Conservation (phyloP, 2,329 filamentous ascomycete genomes). For the Fusarium bactridioides region DNA sequence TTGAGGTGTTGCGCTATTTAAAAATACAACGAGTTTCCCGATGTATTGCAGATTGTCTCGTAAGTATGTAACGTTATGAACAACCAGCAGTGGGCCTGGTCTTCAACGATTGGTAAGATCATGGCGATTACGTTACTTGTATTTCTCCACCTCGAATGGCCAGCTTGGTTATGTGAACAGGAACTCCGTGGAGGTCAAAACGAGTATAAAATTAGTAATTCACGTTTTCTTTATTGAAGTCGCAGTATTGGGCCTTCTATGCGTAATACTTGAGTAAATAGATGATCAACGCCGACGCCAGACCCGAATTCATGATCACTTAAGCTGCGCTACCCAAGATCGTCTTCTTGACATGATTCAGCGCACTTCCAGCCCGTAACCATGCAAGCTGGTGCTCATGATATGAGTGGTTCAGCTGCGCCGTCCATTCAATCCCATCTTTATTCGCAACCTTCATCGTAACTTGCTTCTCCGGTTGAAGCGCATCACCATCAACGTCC, state of each 20-base stretch:
- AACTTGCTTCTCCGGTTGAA: slow-evolving; percentile 9
- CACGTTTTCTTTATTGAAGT: fast-evolving
- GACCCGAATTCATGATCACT: fast-evolving
- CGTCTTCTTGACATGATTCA: slow-evolving; percentile 19
- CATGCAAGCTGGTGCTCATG: slow-evolving; percentile 16
- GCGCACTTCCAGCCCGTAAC: slow-evolving; percentile 15
- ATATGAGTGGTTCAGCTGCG: slow-evolving; percentile 20
- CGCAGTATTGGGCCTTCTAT: neutral
- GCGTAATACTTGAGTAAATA: no score
- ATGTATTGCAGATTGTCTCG: neutral
- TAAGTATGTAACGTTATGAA: neutral
- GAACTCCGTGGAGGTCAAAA: neutral
- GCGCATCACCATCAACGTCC: slow-evolving; percentile 1
- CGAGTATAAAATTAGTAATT: neutral
- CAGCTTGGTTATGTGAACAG: no score
- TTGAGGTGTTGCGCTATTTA: no score
- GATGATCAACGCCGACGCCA: neutral
- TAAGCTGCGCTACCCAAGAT: neutral
- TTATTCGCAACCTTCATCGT: slow-evolving; percentile 5
- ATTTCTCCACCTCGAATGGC: neutral
- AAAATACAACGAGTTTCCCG: neutral
- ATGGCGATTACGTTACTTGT: neutral
- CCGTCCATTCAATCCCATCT: slow-evolving; percentile 7
- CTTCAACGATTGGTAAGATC: neutral
- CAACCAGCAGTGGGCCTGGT: neutral